These are phyloP conservation scores for Carallia pectinifolia DNA, from an alignment of 345 rosid species.

Conservation along the genomic window DNA sequence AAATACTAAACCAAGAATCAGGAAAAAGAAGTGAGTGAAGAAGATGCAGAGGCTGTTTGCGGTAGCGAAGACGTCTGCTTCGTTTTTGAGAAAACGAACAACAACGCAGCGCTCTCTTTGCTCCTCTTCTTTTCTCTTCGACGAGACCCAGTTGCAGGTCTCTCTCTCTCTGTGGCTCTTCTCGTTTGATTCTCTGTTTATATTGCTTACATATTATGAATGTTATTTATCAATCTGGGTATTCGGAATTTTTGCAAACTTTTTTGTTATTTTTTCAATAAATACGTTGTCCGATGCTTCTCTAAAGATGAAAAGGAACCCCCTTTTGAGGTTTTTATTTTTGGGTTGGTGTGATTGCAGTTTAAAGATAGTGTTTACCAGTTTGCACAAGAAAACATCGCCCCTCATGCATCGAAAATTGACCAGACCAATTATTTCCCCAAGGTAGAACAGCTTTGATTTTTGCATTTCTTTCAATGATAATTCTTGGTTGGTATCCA, in stretches of 20 bases:
- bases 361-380: slow-evolving; percentile 86
- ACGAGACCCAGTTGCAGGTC: slow-evolving; percentile 94
- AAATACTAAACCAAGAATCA: too few species aligned
- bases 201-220: too few species aligned
- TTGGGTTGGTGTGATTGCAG: slow-evolving; percentile 29
- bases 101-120: slow-evolving; percentile 42
- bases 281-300: too few species aligned
- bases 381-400: slow-evolving; percentile 75
- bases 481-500: too few species aligned
- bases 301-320: neutral
- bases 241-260: too few species aligned
- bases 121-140: slow-evolving; percentile 78
- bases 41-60: slow-evolving; percentile 46
- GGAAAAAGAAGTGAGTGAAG: neutral
- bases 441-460: slow-evolving; percentile 39
- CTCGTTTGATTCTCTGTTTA: neutral
- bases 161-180: neutral
- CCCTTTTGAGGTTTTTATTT: neutral
- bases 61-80: slow-evolving; percentile 28
- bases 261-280: too few species aligned
- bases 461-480: neutral
- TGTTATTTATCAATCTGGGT: too few species aligned
- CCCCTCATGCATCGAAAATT: slow-evolving; percentile 73
- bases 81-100: slow-evolving; percentile 18
- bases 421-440: slow-evolving; percentile 82